Conservation (phyloP, 495 filamentous ascomycete genomes). For the Penicillium robsamsonii region DNA sequence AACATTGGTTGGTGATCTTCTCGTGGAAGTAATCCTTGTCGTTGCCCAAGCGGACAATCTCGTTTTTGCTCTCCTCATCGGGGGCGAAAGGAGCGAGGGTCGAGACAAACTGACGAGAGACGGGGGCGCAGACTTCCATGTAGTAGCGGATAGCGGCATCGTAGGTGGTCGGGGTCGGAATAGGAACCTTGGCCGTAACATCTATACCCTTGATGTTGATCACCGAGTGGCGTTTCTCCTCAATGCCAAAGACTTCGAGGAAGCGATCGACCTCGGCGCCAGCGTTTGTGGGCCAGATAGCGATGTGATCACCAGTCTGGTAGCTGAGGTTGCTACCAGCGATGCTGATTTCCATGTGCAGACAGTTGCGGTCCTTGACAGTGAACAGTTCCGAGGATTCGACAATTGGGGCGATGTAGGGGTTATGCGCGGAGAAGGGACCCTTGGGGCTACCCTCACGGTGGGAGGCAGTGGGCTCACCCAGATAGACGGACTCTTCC, state of each 20-base stretch:
- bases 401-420: constrained; percentile 90
- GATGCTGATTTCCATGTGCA: constrained; percentile 96
- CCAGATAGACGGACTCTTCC: constrained; percentile 86
- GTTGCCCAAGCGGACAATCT: constrained; percentile 81
- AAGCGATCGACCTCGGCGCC: constrained; percentile 92
- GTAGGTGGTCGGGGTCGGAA: constrained; percentile 95
- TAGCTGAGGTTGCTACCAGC: constrained; percentile 78
- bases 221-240: constrained; percentile 74
- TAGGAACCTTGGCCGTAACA: constrained; percentile 94
- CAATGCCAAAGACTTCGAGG: constrained; percentile 72
- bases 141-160: constrained; percentile 94
- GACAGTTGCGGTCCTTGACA: constrained; percentile 88
- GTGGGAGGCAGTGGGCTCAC: constrained; percentile 95
- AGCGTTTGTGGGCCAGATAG: constrained; percentile 95
- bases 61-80: constrained; percentile 74
- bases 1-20: constrained; percentile 75
- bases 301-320: constrained; percentile 96
- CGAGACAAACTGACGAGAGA: constrained; percentile 93
- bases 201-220: constrained; percentile 91
- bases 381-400: constrained; percentile 89
- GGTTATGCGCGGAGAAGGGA: constrained; percentile 95
- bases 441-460: constrained; percentile 82
- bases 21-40: constrained; percentile 97
- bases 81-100: constrained; percentile 88
- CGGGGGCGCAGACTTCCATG: constrained; percentile 92